Conservation (phyloP, 345 rosid genomes). For the Bruguiera sexangula region DNA sequence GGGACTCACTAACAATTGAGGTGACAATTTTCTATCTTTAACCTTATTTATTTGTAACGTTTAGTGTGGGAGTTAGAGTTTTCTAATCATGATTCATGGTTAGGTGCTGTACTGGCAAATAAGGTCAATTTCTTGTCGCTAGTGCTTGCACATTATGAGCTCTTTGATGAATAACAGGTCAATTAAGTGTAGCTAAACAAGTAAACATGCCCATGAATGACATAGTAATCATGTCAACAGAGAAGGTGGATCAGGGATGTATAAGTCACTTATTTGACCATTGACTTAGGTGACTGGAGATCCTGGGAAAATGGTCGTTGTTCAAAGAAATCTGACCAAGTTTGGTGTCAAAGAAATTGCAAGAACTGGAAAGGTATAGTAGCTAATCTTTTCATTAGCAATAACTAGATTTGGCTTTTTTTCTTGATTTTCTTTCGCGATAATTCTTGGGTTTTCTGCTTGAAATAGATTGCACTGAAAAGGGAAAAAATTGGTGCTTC, state of each 20-base stretch:
- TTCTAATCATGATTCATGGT: neutral
- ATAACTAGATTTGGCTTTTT: neutral
- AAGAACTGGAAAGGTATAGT: conserved; percentile 65
- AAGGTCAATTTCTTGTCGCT: neutral
- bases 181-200: neutral
- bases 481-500: conserved; percentile 86
- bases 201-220: neutral
- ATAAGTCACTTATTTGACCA: neutral
- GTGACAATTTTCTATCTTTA: conserved; percentile 27
- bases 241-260: neutral
- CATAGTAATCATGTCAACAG: neutral
- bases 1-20: conserved; percentile 73
- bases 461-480: conserved; percentile 75
- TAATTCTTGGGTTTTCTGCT: conserved; percentile 13
- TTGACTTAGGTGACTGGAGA: conserved; percentile 84
- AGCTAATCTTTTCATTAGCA: conserved; percentile 6
- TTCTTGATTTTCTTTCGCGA: neutral
- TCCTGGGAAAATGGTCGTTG: conserved; percentile 95
- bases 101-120: neutral
- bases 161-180: too few relatives aligned
- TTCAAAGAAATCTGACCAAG: conserved; percentile 76
- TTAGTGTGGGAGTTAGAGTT: neutral
- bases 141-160: neutral
- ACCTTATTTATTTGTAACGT: neutral
- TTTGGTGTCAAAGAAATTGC: conserved; percentile 91